Percentiles rank a stretch among this genome's conserved stretches.
Evolutionary conservation across 73 alveolate genomes (phyloP).

Genomic region (Stentor coeruleus): DNA sequence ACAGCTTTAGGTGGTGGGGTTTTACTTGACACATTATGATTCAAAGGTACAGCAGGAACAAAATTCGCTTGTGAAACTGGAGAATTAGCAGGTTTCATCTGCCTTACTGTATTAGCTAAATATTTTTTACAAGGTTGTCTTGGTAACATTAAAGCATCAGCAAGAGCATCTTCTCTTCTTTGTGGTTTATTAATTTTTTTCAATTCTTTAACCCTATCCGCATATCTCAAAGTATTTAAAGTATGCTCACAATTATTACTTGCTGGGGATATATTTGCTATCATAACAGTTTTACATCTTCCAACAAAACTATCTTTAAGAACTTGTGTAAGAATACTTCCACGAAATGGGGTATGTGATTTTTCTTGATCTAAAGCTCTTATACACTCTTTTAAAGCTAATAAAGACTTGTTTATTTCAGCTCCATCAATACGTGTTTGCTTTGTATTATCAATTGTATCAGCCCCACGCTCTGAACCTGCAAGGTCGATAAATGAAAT

Average conservation of each 20-base stretch:
- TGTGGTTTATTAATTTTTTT: background rate
- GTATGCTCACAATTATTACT: constrained; percentile 96
- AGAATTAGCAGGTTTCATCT: background rate
- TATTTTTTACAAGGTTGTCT: constrained; percentile 1
- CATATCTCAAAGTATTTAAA: constrained; percentile 86
- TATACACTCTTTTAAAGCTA: constrained; percentile 99
- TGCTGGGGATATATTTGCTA: constrained; percentile 98
- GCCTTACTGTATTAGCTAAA: constrained; percentile 11
- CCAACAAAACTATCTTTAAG: constrained; percentile 99
- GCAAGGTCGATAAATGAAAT: constrained; percentile 98
- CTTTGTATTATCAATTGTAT: constrained; percentile 77
- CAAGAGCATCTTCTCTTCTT: constrained; percentile 14
- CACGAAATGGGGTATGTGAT: constrained; percentile 99
- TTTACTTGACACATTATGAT: background rate
- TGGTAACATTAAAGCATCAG: constrained; percentile 27
- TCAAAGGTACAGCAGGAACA: constrained; percentile 2
- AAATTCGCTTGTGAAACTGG: constrained; percentile 15
- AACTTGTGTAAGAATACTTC: constrained; percentile 97
- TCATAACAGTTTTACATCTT: constrained; percentile 98
- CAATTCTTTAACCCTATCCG: constrained; percentile 33
- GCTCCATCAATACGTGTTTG: constrained; percentile 99
- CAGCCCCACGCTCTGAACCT: constrained; percentile 96
- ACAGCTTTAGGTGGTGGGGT: background rate
- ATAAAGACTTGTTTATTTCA: constrained; percentile 97
- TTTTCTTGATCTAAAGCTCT: constrained; percentile 98